A percentile compares a stretch with the other conserved stretches of the same genome.
Evolutionary conservation across 176 grass and related monocot genomes (phyloP).

Genomic region (Ampelocalamus luodianensis): DNA sequence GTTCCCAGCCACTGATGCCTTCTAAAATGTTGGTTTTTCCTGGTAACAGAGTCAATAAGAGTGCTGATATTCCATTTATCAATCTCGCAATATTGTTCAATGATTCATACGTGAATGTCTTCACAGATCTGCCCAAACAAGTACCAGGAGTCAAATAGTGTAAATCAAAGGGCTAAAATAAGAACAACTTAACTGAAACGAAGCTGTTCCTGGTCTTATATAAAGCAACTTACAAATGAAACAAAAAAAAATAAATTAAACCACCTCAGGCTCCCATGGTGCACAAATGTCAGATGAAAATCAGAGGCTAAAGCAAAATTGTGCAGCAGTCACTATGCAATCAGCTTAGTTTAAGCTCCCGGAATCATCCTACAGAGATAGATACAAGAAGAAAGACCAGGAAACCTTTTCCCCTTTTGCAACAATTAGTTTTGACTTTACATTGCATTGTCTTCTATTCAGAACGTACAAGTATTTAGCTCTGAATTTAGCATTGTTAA

Average conservation of each 20-base stretch:
- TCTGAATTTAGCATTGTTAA: constrained; percentile 13
- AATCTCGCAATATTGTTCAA: constrained; percentile 92
- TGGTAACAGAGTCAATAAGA: constrained; percentile 77
- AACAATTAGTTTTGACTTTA: background rate
- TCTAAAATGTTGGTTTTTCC: constrained; percentile 90
- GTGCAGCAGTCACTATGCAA: constrained; percentile 15
- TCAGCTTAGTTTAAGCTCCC: constrained; percentile 17
- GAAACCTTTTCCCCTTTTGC: background rate
- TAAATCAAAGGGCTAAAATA: constrained; percentile 13
- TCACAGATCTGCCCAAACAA: constrained; percentile 77
- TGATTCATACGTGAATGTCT: constrained; percentile 96
- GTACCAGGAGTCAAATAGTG: constrained; percentile 23
- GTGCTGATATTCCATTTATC: constrained; percentile 94
- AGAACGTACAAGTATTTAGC: background rate
- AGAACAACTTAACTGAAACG: constrained; percentile 22
- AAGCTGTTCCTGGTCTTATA: constrained; percentile 1
- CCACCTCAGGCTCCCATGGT: background rate
- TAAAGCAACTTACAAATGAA: background rate
- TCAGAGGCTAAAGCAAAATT: constrained; percentile 21
- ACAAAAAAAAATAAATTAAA: background rate
- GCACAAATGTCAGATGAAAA: background rate
- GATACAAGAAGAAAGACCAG: background rate
- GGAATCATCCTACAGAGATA: background rate
- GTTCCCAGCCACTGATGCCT: constrained; percentile 89
- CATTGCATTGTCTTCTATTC: background rate